Evolutionary conservation across 495 filamentous ascomycete species (phyloP), one percentile per base, ranked within the genome.

Genomic region (Talaromyces nanjingensis): DNA sequence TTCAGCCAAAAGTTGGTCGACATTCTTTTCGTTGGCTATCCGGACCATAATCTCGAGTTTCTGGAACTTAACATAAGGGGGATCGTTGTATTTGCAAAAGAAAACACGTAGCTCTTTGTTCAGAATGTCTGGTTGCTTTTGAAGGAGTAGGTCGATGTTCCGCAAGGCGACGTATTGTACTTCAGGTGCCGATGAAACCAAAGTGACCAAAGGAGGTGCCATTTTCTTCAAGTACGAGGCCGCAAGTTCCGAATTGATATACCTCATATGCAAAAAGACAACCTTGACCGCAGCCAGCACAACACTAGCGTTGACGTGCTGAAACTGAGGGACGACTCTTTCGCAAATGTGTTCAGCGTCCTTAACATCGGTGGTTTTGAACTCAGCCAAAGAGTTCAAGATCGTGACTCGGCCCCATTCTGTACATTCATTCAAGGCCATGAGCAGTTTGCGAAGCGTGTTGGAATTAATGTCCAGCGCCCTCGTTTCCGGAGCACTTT

Each of bases 61-160:
- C 74, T 97, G 88, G 33, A 98, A 85, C 72, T 98, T 98, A 75
- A 98, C 89, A 70, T 98, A 98, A 16, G 91, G 92, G 1, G 94
- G 94, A 71, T 98, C 94, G 73, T 98, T 97, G 79, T 98, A 98
- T 79, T 98, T 98, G 87, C 94, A 98, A 79, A 98, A 98, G 79
- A 98, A 98, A 2, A 98, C 94, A 56, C 94, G 87, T 59, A 98
- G 87, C 75, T 98, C 94, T 73, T 98, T 98, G 77, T 90, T 94
- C 2, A 98, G 81, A 58, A 98, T 97, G 70, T 96, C 93, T 2
- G 94, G 93, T 68, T 96, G 91, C 67, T 96, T 93, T 74, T 98
- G 94, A 37, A 98, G 81, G 5, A 98, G 80, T 54, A 98, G 86
- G 66, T 98, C 94, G 70, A 98, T 98, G 70, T 98, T 98, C 59